phyloP scores from a whole-genome alignment of 306 rosid genomes.

The Citrullus amarus region DNA sequence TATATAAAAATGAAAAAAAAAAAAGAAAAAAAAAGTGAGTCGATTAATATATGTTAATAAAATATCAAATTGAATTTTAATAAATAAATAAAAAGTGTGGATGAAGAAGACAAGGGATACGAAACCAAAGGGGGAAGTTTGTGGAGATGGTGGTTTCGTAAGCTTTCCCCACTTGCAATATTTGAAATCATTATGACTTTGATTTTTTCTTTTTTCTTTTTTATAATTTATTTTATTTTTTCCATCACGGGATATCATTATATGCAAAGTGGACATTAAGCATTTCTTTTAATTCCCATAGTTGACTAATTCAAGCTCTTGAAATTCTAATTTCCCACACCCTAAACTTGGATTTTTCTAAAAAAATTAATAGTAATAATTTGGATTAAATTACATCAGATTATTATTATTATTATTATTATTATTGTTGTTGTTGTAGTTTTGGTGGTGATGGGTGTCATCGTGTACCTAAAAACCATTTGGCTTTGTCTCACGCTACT shows the following conservation, averaged over 20 bases:
- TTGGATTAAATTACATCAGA: no score
- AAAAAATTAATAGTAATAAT: no score
- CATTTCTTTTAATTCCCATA: background rate
- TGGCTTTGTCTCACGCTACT: slow-evolving; percentile 19
- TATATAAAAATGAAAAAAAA: background rate
- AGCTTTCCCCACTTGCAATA: slow-evolving; percentile 46
- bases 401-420: no score
- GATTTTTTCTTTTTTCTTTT: background rate
- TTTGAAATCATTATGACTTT: slow-evolving; percentile 1
- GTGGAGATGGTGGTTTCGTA: slow-evolving; percentile 51
- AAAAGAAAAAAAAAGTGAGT: background rate
- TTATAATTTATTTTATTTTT: background rate
- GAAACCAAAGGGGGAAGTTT: slow-evolving; percentile 20
- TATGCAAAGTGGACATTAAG: slow-evolving; percentile 10
- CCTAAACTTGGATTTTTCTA: background rate
- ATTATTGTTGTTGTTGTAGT: background rate
- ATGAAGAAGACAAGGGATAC: slow-evolving; percentile 3
- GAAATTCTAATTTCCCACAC: background rate
- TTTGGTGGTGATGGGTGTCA: slow-evolving; percentile 13
- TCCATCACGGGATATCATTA: slow-evolving; percentile 6
- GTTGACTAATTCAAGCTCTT: background rate
- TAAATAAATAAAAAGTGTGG: background rate
- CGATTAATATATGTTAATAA: background rate
- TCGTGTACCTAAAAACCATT: slow-evolving; percentile 20
- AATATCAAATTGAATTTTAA: background rate